phyloP scores from a whole-genome alignment of 306 rosid species.

The cucumber (Cucumis sativus) region Cucumber_9930_V3 NC_026657.2:23149001-23149500 shows the following conservation, averaged over 20 bases:
- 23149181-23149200: conserved; percentile 54
- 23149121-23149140: conserved; percentile 57
- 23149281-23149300: neutral
- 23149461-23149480: neutral
- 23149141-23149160: conserved; percentile 89
- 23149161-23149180: conserved; percentile 78
- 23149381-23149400: neutral
- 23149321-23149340: neutral
- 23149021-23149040: neutral
- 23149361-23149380: neutral
- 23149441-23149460: neutral
- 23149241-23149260: neutral
- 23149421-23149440: neutral
- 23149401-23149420: neutral
- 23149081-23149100: neutral
- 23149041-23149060: too few species aligned
- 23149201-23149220: conserved; percentile 76
- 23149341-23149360: neutral
- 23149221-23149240: conserved; percentile 43
- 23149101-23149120: conserved; percentile 81
- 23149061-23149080: neutral
- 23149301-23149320: neutral
- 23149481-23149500: neutral
- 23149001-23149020: conserved; percentile 66
- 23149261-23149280: neutral